Base-by-base conservation (phyloP, 768 basidiomycete species). In the Phanerodontia chrysosporium region DNA sequence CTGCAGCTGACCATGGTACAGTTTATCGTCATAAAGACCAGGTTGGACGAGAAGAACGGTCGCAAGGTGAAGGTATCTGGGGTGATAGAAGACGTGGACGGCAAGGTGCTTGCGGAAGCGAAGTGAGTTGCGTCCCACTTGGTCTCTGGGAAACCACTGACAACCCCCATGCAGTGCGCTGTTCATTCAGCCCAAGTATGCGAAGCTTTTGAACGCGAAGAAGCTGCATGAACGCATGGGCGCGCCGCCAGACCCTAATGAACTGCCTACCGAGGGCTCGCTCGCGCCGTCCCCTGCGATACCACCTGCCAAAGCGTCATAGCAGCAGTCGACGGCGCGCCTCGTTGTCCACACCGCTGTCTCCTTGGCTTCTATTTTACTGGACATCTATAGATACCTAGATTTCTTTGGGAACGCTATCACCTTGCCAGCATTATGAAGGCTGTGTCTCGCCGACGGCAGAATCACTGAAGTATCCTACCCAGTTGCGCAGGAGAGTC, bases 111-210 rank as follows among this genome's bases (percentile, higher is more conserved):
- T 0, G 91, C 89, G 3, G 90, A 95, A 67, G 93, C 94, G 0
- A 79, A 76, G 93, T 93, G 66, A 63, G 87, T 81, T 22, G 5
- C 53, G 25, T 24, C 24, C 30, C 7, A 24, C 32, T n/a, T 27
- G 32, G 51, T 60, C 51, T n/a, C 28, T 14, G 18, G 12, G 7
- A 48, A 18, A 14, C 48, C 59, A 27, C 58, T 58, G 14, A 39
- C 62, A 51, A 24, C 27, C 45, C 18, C n/a, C 30, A 16, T 28
- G 7, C 67, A 92, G 91, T 0, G 90, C 83, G 0, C 77, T 87
- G 36, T 97, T 96, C 66, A 84, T 98, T 14, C 93, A 98, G 66
- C 95, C 95, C 1, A 85, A 84, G 58, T 94, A 95, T 66, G 90
- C 95, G 2, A 84, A 86, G 58, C 76, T 94, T 51, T 77, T 97